Evolutionary conservation across 108 stramenopile species (phyloP).

Genomic region (Skeletonema menzelii): DNA sequence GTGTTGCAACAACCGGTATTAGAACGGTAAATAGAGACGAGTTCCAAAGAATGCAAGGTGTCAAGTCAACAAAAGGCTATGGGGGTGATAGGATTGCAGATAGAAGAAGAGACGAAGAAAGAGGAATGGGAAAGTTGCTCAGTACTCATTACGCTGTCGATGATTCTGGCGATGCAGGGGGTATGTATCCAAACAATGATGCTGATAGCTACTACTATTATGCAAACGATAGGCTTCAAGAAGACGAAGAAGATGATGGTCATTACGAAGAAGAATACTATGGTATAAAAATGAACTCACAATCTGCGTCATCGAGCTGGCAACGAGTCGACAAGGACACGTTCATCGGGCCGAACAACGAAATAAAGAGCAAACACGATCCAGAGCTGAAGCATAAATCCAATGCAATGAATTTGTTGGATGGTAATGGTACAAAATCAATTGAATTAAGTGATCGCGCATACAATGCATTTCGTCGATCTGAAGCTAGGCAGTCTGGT

Average conservation of each 20-base stretch:
- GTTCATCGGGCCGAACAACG: conserved; percentile 73
- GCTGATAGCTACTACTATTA: conserved; percentile 16
- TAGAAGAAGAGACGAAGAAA: conserved; percentile 23
- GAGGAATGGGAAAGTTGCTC: conserved; percentile 29
- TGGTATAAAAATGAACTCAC: conserved; percentile 68
- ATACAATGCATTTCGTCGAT: conserved; percentile 60
- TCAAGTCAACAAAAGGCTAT: conserved; percentile 2
- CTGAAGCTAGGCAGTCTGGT: conserved; percentile 39
- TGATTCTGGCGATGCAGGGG: conserved; percentile 28
- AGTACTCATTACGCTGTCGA: background rate
- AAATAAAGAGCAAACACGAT: conserved; percentile 81
- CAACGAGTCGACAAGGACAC: conserved; percentile 50
- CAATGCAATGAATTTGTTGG: conserved; percentile 48
- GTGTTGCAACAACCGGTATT: conserved; percentile 15
- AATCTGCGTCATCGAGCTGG: conserved; percentile 33
- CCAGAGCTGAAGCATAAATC: conserved; percentile 49
- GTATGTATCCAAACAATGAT: conserved; percentile 21
- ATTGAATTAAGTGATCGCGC: conserved; percentile 27
- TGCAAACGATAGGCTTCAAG: conserved; percentile 7
- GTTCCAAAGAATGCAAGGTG: conserved; percentile 5
- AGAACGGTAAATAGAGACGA: conserved; percentile 30
- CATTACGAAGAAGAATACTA: conserved; percentile 38
- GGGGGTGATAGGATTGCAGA: conserved; percentile 44
- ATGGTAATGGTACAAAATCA: conserved; percentile 7
- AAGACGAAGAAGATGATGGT: conserved; percentile 21